A percentile compares a stretch with the other conserved stretches of the same genome.
Evolutionary conservation across 192 early-diverging fungal species (phyloP).

Genomic region (Helicostylum pulchrum): DNA sequence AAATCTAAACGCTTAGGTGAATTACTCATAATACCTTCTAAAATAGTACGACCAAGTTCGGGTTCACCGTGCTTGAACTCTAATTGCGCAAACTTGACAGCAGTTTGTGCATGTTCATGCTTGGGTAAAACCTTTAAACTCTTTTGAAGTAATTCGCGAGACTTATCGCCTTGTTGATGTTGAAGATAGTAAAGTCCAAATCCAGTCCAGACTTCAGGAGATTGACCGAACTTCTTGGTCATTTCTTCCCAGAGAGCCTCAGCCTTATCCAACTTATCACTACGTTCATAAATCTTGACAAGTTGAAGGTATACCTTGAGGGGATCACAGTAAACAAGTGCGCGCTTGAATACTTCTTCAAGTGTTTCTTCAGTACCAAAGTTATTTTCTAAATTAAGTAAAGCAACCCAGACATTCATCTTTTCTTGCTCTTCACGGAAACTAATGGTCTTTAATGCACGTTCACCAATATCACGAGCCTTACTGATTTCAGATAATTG

Average conservation of each 20-base stretch:
- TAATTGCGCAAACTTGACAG: slow-evolving; percentile 93
- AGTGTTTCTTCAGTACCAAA: slow-evolving; percentile 86
- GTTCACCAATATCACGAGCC: slow-evolving; percentile 90
- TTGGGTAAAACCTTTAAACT: slow-evolving; percentile 84
- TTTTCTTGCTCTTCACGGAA: slow-evolving; percentile 93
- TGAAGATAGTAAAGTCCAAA: slow-evolving; percentile 82
- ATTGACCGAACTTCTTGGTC: slow-evolving; percentile 82
- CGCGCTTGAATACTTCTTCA: slow-evolving; percentile 80
- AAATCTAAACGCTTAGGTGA: slow-evolving; percentile 93
- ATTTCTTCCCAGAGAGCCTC: slow-evolving; percentile 53
- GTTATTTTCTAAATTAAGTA: slow-evolving; percentile 93
- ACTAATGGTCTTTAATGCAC: slow-evolving; percentile 88
- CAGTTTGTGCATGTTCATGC: slow-evolving; percentile 91
- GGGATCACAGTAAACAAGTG: slow-evolving; percentile 81
- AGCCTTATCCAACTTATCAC: slow-evolving; percentile 64
- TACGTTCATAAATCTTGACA: slow-evolving; percentile 86
- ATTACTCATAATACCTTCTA: slow-evolving; percentile 91
- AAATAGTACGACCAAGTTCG: slow-evolving; percentile 95
- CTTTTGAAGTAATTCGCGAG: slow-evolving; percentile 78
- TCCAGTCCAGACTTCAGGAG: slow-evolving; percentile 88
- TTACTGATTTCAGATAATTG: slow-evolving; percentile 90
- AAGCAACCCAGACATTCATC: slow-evolving; percentile 97
- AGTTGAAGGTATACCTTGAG: slow-evolving; percentile 87
- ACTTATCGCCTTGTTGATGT: slow-evolving; percentile 67
- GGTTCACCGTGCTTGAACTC: slow-evolving; percentile 97